phyloP scores from a whole-genome alignment of 2,329 filamentous ascomycete genomes.

The Domatiomyces globalis region DNA sequence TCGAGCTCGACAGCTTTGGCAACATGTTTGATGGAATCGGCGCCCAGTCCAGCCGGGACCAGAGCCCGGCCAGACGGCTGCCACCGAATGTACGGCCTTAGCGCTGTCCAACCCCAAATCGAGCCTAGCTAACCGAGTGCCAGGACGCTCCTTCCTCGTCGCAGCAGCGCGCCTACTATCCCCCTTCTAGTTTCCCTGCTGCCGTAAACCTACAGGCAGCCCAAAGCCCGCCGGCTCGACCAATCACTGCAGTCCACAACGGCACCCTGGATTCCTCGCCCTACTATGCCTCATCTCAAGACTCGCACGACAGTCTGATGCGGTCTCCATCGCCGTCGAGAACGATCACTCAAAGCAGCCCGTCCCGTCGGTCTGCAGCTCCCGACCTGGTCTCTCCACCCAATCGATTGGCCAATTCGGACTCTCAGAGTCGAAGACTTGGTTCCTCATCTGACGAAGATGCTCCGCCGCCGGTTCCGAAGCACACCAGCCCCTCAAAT shows the following conservation, averaged over 20 bases:
- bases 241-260: conserved; percentile 33
- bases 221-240: conserved; percentile 22
- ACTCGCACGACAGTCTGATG: conserved; percentile 38
- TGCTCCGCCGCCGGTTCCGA: not conserved
- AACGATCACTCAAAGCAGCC: conserved; percentile 19
- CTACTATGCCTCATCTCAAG: conserved; percentile 39
- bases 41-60: conserved; percentile 3
- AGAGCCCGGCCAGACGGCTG: not conserved
- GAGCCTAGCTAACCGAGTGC: not conserved
- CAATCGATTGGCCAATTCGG: no score
- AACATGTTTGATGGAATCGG: conserved; percentile 39
- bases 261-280: conserved; percentile 34
- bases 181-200: conserved; percentile 9
- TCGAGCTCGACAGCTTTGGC: conserved; percentile 33
- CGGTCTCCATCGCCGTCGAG: conserved; percentile 23
- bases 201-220: conserved; percentile 1
- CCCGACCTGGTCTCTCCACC: not conserved
- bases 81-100: not conserved
- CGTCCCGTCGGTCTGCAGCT: not conserved
- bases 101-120: no score
- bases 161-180: conserved; percentile 4
- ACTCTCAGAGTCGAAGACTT: not conserved
- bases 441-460: not conserved
- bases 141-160: conserved; percentile 4
- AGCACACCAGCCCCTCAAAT: not conserved